Conservation (phyloP, 305 asterid genomes). For the Petunia hybrid region DNA sequence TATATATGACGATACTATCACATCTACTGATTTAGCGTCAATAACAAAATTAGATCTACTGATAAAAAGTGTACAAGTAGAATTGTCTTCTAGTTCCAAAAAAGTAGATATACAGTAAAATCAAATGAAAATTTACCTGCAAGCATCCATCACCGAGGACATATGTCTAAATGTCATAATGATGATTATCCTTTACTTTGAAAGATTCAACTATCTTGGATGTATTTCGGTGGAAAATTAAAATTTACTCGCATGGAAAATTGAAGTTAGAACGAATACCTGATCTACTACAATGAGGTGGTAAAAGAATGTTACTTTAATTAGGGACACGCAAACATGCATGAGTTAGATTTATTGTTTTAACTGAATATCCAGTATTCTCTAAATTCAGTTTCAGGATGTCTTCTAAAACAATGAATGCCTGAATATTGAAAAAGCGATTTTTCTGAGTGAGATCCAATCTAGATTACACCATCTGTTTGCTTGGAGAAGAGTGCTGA, state of each 20-base stretch:
- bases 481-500: neutral
- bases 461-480: slow-evolving; percentile 21
- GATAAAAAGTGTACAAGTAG: slow-evolving; percentile 2
- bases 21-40: neutral
- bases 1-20: neutral
- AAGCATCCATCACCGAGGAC: neutral
- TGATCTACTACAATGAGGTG: neutral
- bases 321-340: slow-evolving; percentile 3
- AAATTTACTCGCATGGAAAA: neutral
- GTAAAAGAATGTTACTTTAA: slow-evolving; percentile 6
- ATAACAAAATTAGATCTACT: neutral
- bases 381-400: neutral
- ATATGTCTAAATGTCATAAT: slow-evolving; percentile 8
- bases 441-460: slow-evolving; percentile 6
- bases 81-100: neutral
- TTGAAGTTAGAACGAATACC: neutral
- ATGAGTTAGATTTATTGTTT: neutral
- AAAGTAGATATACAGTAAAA: neutral
- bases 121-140: neutral
- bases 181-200: neutral
- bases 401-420: slow-evolving; percentile 14
- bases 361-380: neutral
- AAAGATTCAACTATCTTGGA: neutral
- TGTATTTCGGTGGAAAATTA: neutral
- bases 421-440: slow-evolving; percentile 4